Base-by-base conservation (phyloP, 768 basidiomycete genomes). In the Hygrophoropsis aurantiaca region DNA sequence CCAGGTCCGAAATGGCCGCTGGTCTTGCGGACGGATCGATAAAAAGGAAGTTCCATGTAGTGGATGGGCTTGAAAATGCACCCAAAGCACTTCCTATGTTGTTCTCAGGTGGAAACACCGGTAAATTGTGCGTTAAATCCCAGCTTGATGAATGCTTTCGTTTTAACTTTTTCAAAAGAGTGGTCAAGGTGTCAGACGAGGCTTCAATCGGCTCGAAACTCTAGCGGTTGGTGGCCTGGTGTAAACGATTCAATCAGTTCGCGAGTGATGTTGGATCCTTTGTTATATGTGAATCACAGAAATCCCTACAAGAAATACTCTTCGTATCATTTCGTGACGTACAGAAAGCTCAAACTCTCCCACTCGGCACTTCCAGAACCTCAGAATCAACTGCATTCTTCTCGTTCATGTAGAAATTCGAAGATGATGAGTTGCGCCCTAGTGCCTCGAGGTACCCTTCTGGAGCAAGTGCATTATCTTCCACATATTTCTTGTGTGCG, bases 31-130 rank as follows among this genome's bases (percentile, higher is more conserved):
- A 82, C 20, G 89, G 90, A 5, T 75, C 82, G n/a, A 66, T 94
- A 48, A 86, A 90, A 62, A 75, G 85, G 13, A 86, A 83, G 54
- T 90, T 87, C 67, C 90, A 93, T 58, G 67, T 93, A 32, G 79
- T 92, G 1, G 73, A 87, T 42, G 89, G 89, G 2, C 65, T 91
- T 36, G 81, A 88, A 54, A 79, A 84, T 43, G 87, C 87, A 13
- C 86, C 89, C 1, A 69, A 71, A 16, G 78, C 85, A n/a, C 65
- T 92, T 35, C 79, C 76, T 1, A 62, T 90, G 71, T 67, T 94
- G 10, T 94, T 82, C 68, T 77, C 67, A 11, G 90, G 91, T 21
- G 84, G 73, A 2, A 93, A 93, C 58, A 84, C 77, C 0, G 91
- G 90, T 33, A 92, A 94, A 70, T 59, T 93, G 75, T 74, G n/a